Evolutionary conservation across 164 flowering plant species (phyloP), one percentile per base, ranked within the genome.

Genomic region (Kingdonia uniflora): DNA sequence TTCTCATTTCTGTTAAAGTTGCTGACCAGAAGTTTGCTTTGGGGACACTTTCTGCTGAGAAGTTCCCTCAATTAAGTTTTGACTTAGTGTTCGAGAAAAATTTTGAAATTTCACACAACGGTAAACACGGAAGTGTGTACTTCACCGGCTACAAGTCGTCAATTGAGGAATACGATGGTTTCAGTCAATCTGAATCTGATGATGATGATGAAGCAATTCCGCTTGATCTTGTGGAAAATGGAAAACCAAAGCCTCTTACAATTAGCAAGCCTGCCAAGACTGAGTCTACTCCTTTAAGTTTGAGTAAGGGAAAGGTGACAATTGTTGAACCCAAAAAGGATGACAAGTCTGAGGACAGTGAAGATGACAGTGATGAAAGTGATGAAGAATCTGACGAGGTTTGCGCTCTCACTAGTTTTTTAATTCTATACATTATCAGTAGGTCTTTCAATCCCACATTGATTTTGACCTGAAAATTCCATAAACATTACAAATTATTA

Each of bases 71-170:
- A 16, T 15, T 80, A 13, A 33, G 70, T 17, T 71, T 67, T 60
- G 95, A 88, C 60, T 50, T 88, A 57, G 78, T 85, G 0, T 74
- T 88, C 57, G 85, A 85, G 61, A 74, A 75, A 51, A 85, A 80
- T 19, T 85, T 88, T 74, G 92, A 83, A 66, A 77, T 85, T 11
- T 88, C 95, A 12, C 97, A 83, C 74, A 80, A 74, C 60, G 80
- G 81, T 75, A 85, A 85, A 58, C 56, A 62, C 65, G 90, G 90
- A 22, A 85, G 89, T 48, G 73, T 88, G 13, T 76, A 67, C 77
- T 80, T 85, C 40, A 50, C 65, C 52, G 95, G 97, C 6, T 88
- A 81, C 62, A 69, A 54, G 47, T 23, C 76, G 21, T 22, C 35
- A 4, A 58, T 54, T 1, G 76, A 67, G 1, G 77, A 67, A 70